Percentiles rank a stretch among this genome's conserved stretches.
Conservation (phyloP, 2,329 filamentous ascomycete species). For the Cladosporium sp. region DNA sequence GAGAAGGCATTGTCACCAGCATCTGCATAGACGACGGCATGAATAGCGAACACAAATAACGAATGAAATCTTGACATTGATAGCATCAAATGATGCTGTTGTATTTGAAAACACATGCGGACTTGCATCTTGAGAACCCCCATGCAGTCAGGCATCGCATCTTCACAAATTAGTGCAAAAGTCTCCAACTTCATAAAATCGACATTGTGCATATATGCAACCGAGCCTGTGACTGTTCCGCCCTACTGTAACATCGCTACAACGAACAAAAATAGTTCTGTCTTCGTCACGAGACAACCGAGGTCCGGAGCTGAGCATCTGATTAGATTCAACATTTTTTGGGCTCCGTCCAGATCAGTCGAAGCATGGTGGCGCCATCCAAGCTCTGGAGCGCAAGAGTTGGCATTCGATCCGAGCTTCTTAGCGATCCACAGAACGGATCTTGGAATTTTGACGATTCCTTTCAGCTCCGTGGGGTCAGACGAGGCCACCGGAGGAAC, state of each 20-base stretch:
- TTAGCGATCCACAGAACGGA: not conserved
- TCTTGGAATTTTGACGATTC: not conserved
- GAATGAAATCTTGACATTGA: too few species aligned
- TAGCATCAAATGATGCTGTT: too few species aligned
- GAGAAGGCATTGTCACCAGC: slow-evolving; percentile 2
- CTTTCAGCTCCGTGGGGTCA: not conserved
- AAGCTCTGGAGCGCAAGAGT: not conserved
- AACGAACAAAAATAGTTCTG: not conserved
- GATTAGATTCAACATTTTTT: slow-evolving; percentile 8
- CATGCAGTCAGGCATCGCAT: too few species aligned
- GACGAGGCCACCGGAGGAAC: not conserved
- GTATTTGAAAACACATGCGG: too few species aligned
- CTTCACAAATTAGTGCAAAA: too few species aligned
- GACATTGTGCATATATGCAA: too few species aligned
- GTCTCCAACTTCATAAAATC: too few species aligned
- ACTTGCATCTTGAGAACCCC: too few species aligned
- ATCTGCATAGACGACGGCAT: not conserved
- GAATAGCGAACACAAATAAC: not conserved
- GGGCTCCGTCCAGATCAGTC: not conserved
- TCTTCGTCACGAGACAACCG: not conserved
- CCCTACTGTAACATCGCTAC: too few species aligned
- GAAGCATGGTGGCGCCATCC: slow-evolving; percentile 1
- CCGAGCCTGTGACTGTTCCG: too few species aligned
- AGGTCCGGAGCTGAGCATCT: not conserved
- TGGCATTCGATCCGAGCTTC: not conserved